A percentile compares a stretch with the other conserved stretches of the same genome.
Evolutionary conservation across 805 yeast genomes (phyloP).

Genomic region (Hyphopichia homilentoma): DNA sequence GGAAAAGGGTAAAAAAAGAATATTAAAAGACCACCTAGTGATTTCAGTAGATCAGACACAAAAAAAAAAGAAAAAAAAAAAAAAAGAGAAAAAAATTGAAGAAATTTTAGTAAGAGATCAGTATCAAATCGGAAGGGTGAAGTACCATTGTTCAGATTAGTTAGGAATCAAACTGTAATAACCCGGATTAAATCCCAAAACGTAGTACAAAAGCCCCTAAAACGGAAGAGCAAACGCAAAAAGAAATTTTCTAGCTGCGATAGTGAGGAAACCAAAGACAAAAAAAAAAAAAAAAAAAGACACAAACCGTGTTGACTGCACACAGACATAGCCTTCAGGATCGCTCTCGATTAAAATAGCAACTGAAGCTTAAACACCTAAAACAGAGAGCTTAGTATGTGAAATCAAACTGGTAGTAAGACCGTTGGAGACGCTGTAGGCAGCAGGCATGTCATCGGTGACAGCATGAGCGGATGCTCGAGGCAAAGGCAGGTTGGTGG

Average conservation of each 20-base stretch:
- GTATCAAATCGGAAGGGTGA: not conserved
- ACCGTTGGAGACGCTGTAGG: too few species aligned
- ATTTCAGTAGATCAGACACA: not conserved
- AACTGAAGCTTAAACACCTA: too few species aligned
- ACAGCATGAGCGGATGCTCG: too few species aligned
- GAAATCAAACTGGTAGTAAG: too few species aligned
- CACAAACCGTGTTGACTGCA: too few species aligned
- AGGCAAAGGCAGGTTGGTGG: too few species aligned
- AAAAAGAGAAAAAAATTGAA: slow-evolving; percentile 4
- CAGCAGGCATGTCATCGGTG: too few species aligned
- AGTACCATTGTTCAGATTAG: not conserved
- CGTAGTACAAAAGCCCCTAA: not conserved
- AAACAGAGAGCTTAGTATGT: too few species aligned
- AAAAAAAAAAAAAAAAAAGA: not conserved
- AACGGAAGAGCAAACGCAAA: not conserved
- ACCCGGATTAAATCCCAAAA: not conserved
- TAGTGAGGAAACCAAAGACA: not conserved
- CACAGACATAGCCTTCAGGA: too few species aligned
- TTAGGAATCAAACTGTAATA: not conserved
- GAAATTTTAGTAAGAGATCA: not conserved
- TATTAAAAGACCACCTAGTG: not conserved
- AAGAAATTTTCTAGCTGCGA: not conserved
- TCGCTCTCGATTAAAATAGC: too few species aligned
- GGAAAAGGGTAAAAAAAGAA: too few species aligned
- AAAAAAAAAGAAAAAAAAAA: not conserved